These are phyloP conservation scores for Neobulgaria alba DNA, from an alignment of 2,329 filamentous ascomycete species.

Conservation along the genomic window DNA sequence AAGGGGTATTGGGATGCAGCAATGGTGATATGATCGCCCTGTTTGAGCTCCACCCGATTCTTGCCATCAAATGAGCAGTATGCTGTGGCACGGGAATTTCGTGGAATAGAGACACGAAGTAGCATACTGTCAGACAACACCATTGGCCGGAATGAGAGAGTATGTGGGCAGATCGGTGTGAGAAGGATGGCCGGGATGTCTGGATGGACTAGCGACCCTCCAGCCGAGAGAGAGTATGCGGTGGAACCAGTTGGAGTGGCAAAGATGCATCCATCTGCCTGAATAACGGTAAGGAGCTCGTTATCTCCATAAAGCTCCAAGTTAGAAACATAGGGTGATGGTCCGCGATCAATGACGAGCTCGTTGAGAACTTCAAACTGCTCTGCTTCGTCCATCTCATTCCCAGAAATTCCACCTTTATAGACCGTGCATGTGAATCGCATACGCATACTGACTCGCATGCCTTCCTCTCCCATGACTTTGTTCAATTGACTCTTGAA, in stretches of 20 bases:
- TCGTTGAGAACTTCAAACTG: slow-evolving; percentile 98
- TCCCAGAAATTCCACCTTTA: slow-evolving; percentile 52
- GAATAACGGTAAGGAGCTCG: slow-evolving; percentile 87
- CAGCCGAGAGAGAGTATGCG: slow-evolving; percentile 91
- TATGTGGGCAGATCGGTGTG: slow-evolving; percentile 96
- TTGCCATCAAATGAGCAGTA: slow-evolving; percentile 98
- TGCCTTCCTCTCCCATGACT: slow-evolving; percentile 88
- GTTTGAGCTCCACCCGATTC: slow-evolving; percentile 82
- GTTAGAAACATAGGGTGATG: slow-evolving; percentile 94
- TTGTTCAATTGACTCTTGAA: slow-evolving; percentile 82
- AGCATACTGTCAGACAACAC: slow-evolving; percentile 92
- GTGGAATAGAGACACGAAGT: slow-evolving; percentile 79
- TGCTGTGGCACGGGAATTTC: slow-evolving; percentile 78
- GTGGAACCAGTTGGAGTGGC: slow-evolving; percentile 92
- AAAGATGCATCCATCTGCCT: slow-evolving; percentile 96
- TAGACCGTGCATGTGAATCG: slow-evolving; percentile 98
- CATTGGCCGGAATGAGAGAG: slow-evolving; percentile 94
- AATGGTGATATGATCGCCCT: slow-evolving; percentile 93
- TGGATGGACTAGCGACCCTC: slow-evolving; percentile 89
- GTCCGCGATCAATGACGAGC: slow-evolving; percentile 94
- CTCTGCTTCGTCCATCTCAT: slow-evolving; percentile 77
- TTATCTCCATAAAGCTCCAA: slow-evolving; percentile 94
- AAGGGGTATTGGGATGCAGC: slow-evolving; percentile 95
- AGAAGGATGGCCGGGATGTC: slow-evolving; percentile 95
- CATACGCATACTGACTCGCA: slow-evolving; percentile 97